Evolutionary conservation across 495 filamentous ascomycete species (phyloP).

Genomic region (Annulohypoxylon stygium): DNA sequence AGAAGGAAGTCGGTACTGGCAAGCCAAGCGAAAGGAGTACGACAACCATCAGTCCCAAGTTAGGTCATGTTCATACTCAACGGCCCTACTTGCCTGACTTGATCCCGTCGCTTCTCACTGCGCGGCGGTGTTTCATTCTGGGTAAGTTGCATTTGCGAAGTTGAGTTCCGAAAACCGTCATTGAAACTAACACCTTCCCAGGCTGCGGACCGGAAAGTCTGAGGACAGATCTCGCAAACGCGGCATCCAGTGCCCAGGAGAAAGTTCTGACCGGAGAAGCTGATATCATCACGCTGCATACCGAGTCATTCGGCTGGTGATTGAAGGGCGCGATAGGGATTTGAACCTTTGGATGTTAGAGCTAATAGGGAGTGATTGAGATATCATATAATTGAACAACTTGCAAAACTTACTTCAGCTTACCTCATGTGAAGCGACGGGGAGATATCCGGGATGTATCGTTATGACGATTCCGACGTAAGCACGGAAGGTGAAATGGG

Average conservation of each 20-base stretch:
- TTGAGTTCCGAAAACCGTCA: not conserved
- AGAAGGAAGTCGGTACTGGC: not conserved
- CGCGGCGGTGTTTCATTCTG: slow-evolving; percentile 30
- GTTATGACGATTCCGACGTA: not conserved
- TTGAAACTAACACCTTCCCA: slow-evolving; percentile 3
- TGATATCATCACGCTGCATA: slow-evolving; percentile 80
- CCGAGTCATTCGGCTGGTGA: slow-evolving; percentile 66
- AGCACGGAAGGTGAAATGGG: not conserved
- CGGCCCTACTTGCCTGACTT: slow-evolving; percentile 36
- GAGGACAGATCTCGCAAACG: slow-evolving; percentile 74
- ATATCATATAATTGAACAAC: slow-evolving; percentile 7
- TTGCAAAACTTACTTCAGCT: not conserved
- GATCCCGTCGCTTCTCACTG: slow-evolving; percentile 30
- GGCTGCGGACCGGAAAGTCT: slow-evolving; percentile 78
- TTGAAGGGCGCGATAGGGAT: not conserved
- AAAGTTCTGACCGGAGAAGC: slow-evolving; percentile 67
- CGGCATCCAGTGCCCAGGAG: slow-evolving; percentile 74
- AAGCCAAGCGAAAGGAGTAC: slow-evolving; percentile 31
- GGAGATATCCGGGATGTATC: not conserved
- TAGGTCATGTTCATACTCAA: slow-evolving; percentile 33
- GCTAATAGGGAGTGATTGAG: not conserved
- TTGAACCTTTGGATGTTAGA: not conserved
- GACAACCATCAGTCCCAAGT: slow-evolving; percentile 20
- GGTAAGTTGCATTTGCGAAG: slow-evolving; percentile 24
- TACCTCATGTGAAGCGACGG: not conserved